Base-by-base conservation (phyloP, 164 flowering plant genomes). In the Magnolia kwangsiensis region DNA sequence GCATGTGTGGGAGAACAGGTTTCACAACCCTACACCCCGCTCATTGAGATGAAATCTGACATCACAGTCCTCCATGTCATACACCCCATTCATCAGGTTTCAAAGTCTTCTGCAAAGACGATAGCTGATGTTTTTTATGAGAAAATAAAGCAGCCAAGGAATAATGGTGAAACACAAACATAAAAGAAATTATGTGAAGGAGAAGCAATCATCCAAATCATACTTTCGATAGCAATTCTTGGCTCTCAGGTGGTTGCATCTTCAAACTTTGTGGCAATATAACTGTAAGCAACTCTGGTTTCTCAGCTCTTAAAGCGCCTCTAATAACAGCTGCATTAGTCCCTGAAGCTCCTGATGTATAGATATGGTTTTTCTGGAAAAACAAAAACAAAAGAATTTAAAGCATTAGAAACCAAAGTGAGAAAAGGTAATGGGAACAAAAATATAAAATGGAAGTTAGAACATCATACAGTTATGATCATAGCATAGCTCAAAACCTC, bases 291-390 rank as follows among this genome's bases (percentile, higher is more conserved):
- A 90, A 83, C 75, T 96, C 99, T 3, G 98, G 98, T 83, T 80
- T 88, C 83, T 92, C 98, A 18, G 98, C 96, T 82, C 97, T 87
- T 80, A 91, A 84, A 76, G 93, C 97, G 78, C 99, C 99, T 88
- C 98, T 89, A 64, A 96, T 94, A 49, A 96, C 99, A 82, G 98
- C 98, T 76, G 99, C 98, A 89, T 96, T 96, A 55, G 99, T 96
- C 18, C 98, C 98, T 58, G 98, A 90, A 77, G 99, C 97, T 77
- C 99, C 98, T 14, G 99, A 96, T 29, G 99, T 94, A 81, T 81
- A 96, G n/a, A 96, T 96, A 77, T 94, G 98, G 68, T 96, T 96
- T 86, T 96, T 94, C 98, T 96, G 93, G 74, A 83, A 72, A 73
- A 63, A 51, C 19, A 45, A 45, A 21, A 14, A 21, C 51, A 7